phyloP scores from a whole-genome alignment of 2,329 filamentous ascomycete species.

The Phyllosticta citribraziliensis region DNA sequence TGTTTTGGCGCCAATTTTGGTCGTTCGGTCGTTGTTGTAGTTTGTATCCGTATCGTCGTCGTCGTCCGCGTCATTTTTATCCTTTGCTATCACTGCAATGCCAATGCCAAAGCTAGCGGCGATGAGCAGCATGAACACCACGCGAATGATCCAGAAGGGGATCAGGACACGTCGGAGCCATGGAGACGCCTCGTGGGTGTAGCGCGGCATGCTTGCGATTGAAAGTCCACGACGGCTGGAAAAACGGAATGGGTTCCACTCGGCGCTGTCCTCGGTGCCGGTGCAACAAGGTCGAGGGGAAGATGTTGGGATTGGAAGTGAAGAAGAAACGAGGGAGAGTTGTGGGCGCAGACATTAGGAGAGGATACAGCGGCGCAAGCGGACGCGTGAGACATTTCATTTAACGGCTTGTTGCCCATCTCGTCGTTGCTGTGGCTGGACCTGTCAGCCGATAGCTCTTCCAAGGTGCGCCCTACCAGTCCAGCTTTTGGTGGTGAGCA shows the following conservation, averaged over 20 bases:
- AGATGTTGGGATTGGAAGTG: not conserved
- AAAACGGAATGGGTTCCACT: not conserved
- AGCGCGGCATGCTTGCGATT: constrained; percentile 1
- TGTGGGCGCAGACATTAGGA: not conserved
- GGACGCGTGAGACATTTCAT: not conserved
- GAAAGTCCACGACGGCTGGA: not conserved
- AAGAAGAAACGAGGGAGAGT: not conserved
- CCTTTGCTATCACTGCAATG: not conserved
- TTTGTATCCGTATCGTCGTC: not conserved
- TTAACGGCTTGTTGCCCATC: not conserved
- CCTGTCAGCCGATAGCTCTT: not conserved
- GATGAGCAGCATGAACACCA: constrained; percentile 24
- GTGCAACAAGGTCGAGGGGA: not conserved
- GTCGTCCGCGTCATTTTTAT: not conserved
- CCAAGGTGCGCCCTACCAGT: not conserved
- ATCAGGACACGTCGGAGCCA: constrained; percentile 31
- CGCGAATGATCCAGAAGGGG: constrained; percentile 27
- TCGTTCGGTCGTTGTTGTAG: not conserved
- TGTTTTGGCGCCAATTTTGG: not conserved
- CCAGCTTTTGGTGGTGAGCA: not conserved
- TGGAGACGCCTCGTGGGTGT: constrained; percentile 4
- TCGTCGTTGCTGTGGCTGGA: not conserved
- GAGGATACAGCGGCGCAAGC: not conserved
- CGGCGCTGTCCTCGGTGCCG: no score
- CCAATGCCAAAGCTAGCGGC: constrained; percentile 19